Conservation (phyloP, 2,329 filamentous ascomycete species). For the Sarocladium brachiariae region DNA sequence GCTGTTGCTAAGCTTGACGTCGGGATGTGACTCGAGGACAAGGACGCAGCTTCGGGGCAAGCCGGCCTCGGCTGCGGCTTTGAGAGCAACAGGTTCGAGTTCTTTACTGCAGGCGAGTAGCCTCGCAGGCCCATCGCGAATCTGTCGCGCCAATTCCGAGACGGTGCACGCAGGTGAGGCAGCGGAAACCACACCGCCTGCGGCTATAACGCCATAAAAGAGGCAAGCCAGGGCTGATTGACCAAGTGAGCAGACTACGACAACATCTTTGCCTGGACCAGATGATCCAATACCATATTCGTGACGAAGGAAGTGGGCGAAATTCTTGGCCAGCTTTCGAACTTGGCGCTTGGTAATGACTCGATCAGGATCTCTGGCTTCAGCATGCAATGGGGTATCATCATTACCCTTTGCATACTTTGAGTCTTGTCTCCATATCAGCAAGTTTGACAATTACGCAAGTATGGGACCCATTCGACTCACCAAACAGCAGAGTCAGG, state of each 20-base stretch:
- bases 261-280: constrained; percentile 33
- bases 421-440: constrained; percentile 24
- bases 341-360: constrained; percentile 45
- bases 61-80: constrained; percentile 40
- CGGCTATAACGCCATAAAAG: constrained; percentile 51
- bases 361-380: constrained; percentile 48
- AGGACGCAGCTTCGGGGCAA: constrained; percentile 41
- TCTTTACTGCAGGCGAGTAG: constrained; percentile 41
- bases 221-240: constrained; percentile 46
- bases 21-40: constrained; percentile 35
- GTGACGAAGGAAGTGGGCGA: constrained; percentile 47
- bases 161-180: constrained; percentile 43
- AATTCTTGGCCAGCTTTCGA: constrained; percentile 40
- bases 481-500: constrained; percentile 37
- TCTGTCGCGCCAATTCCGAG: constrained; percentile 41
- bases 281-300: constrained; percentile 42
- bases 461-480: neutral
- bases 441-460: neutral
- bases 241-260: constrained; percentile 49
- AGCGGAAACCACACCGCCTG: constrained; percentile 52
- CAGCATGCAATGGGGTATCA: constrained; percentile 47
- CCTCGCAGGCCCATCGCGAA: constrained; percentile 30
- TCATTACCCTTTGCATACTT: constrained; percentile 29
- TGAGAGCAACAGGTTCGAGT: constrained; percentile 36
- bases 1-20: constrained; percentile 20